These are phyloP conservation scores for Micractinium sp. DNA, from an alignment of 139 green algal genomes.

Conservation along the genomic window DNA sequence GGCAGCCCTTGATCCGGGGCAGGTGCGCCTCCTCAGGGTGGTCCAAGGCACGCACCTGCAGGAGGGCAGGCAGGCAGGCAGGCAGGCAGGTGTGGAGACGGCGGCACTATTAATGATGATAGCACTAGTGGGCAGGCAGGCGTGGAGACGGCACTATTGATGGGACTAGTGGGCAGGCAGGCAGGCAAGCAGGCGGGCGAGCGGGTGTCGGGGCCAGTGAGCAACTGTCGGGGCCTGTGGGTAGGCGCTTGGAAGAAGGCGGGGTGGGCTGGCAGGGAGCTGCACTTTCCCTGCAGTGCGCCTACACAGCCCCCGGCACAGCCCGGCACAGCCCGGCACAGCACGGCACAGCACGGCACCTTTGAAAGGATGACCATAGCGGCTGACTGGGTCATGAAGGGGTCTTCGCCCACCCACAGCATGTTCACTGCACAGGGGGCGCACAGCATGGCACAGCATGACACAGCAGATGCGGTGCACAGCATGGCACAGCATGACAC, in stretches of 20 bases:
- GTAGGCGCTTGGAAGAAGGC: no score
- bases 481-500: no score
- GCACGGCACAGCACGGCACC: background rate
- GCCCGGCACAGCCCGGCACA: background rate
- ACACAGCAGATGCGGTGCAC: no score
- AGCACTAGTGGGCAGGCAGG: no score
- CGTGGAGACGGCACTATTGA: no score
- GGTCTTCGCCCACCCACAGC: background rate
- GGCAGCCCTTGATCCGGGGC: background rate
- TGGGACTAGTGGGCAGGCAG: no score
- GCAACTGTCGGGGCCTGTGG: no score
- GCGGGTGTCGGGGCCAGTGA: no score
- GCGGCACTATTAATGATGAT: no score
- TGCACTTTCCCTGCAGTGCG: background rate
- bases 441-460: background rate
- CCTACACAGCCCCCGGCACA: background rate
- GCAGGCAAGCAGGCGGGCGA: no score
- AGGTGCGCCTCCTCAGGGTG: background rate
- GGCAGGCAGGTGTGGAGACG: background rate
- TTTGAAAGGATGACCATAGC: constrained; percentile 5
- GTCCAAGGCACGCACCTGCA: background rate
- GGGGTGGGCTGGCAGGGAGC: background rate
- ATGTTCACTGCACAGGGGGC: background rate
- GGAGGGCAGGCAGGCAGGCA: background rate
- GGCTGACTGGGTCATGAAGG: background rate